Evolutionary conservation across 805 yeast species (phyloP).

Genomic region (Metschnikowia koreensis): DNA sequence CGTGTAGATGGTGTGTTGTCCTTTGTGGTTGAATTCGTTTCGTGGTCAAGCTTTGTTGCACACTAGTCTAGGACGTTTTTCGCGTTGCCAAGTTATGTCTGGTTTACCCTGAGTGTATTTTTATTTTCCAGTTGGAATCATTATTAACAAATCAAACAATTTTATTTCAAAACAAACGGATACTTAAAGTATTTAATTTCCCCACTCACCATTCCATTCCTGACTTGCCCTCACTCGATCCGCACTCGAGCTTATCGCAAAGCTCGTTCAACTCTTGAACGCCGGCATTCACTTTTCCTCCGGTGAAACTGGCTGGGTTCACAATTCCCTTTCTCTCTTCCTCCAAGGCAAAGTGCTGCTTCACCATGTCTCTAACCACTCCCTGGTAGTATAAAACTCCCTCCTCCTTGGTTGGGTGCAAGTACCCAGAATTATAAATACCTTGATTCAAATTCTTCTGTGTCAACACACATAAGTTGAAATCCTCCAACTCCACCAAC

Average conservation of each 20-base stretch:
- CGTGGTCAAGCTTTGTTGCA: too few species aligned
- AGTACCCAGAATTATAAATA: slow-evolving; percentile 54
- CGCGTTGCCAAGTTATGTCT: too few species aligned
- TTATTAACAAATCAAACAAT: background rate
- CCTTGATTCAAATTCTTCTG: slow-evolving; percentile 64
- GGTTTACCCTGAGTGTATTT: too few species aligned
- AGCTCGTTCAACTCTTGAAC: slow-evolving; percentile 48
- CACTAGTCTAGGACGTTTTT: too few species aligned
- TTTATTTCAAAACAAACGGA: background rate
- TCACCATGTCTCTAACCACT: slow-evolving; percentile 56
- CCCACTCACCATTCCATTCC: slow-evolving; percentile 16
- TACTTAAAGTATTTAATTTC: background rate
- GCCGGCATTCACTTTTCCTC: slow-evolving; percentile 38
- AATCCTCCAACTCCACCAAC: slow-evolving; percentile 59
- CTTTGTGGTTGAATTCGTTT: too few species aligned
- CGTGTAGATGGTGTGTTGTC: too few species aligned
- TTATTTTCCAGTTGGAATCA: too few species aligned
- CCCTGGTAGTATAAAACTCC: slow-evolving; percentile 60
- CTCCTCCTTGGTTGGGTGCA: slow-evolving; percentile 57
- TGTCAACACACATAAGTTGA: slow-evolving; percentile 55
- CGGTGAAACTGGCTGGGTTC: slow-evolving; percentile 52
- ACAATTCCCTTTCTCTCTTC: slow-evolving; percentile 44
- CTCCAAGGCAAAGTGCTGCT: slow-evolving; percentile 49
- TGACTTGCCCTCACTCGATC: slow-evolving; percentile 11
- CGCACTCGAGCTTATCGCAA: slow-evolving; percentile 51